These are phyloP conservation scores for Gillenia trifoliata DNA, from an alignment of 306 rosid genomes.

Conservation along the genomic window DNA sequence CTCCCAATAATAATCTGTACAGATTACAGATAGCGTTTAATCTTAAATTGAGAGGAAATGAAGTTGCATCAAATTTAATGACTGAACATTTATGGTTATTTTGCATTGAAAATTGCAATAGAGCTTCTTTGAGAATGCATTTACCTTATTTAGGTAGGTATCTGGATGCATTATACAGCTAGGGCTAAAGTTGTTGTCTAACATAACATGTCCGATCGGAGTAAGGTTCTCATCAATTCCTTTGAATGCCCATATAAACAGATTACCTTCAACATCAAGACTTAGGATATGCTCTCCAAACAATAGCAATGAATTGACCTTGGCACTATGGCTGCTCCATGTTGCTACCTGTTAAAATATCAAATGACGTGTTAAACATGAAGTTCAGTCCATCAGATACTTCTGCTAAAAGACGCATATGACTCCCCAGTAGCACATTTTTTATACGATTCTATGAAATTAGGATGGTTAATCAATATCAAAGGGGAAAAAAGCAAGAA, in stretches of 20 bases:
- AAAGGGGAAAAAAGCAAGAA: not conserved
- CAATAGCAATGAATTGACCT: slow-evolving; percentile 59
- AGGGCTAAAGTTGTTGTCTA: slow-evolving; percentile 51
- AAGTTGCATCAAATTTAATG: not conserved
- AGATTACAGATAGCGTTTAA: slow-evolving; percentile 6
- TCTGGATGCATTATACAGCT: slow-evolving; percentile 87
- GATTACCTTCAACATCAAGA: slow-evolving; percentile 54
- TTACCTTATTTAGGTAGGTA: slow-evolving; percentile 87
- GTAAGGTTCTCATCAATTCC: slow-evolving; percentile 48
- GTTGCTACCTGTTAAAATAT: slow-evolving; percentile 53
- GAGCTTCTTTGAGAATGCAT: not conserved
- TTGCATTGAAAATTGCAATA: not conserved
- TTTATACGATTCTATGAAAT: not conserved
- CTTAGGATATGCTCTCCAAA: slow-evolving; percentile 81
- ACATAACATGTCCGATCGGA: slow-evolving; percentile 50
- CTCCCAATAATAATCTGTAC: slow-evolving; percentile 82
- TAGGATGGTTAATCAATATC: not conserved
- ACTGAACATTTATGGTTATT: not conserved
- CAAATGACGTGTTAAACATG: not conserved
- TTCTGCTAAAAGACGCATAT: not conserved
- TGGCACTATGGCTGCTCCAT: slow-evolving; percentile 67
- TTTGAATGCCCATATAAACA: slow-evolving; percentile 81
- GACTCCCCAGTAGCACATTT: not conserved
- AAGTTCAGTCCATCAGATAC: not conserved
- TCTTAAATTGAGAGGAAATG: not conserved